phyloP scores from a whole-genome alignment of 2,329 filamentous ascomycete genomes.

The Pseudogymnoascus sp. region DNA sequence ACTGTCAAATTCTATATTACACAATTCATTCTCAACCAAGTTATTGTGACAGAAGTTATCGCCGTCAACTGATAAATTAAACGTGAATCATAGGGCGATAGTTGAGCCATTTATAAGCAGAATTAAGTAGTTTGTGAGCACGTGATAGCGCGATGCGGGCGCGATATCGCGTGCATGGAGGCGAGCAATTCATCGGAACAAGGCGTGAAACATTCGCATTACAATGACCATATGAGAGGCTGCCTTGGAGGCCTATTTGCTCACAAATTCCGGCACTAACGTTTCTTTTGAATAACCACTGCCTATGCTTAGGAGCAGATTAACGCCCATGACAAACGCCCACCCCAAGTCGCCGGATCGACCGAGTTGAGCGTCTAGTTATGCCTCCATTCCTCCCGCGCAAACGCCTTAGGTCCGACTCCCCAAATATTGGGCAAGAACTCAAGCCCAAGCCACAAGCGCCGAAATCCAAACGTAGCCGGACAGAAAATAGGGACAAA shows the following conservation, averaged over 20 bases:
- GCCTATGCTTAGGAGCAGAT: background rate
- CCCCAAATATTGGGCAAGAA: slow-evolving; percentile 25
- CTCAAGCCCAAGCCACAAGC: slow-evolving; percentile 15
- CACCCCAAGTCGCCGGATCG: background rate
- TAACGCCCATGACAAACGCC: background rate
- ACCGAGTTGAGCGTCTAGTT: background rate
- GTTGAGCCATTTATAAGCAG: background rate
- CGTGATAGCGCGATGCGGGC: background rate
- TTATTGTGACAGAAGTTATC: background rate
- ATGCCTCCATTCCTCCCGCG: slow-evolving; percentile 64
- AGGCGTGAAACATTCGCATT: background rate
- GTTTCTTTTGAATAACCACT: background rate
- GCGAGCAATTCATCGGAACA: background rate
- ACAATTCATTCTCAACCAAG: background rate
- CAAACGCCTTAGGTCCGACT: slow-evolving; percentile 52
- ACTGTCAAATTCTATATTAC: background rate
- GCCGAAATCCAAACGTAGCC: slow-evolving; percentile 16
- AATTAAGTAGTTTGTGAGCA: background rate
- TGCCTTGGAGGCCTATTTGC: background rate
- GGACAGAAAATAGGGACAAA: slow-evolving; percentile 17
- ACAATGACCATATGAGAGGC: background rate
- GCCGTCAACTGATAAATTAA: background rate
- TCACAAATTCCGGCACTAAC: background rate
- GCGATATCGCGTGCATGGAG: background rate
- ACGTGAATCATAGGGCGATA: background rate